Evolutionary conservation across 805 yeast species (phyloP).

Genomic region (Sugiyamaella mastotermitis): DNA sequence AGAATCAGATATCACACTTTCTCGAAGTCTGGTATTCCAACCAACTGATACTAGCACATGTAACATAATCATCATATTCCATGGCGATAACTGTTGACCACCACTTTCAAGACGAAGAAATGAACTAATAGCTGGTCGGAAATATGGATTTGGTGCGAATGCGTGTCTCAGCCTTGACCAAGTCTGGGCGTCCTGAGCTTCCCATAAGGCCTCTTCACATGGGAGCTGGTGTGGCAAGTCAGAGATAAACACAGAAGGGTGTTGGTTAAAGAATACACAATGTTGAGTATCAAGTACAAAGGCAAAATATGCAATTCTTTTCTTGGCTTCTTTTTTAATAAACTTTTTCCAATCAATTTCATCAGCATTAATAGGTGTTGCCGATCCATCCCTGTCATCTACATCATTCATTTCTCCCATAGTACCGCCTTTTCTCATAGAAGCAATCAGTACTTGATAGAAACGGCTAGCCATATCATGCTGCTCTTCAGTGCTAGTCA

Average conservation of each 20-base stretch:
- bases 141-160: conserved; percentile 18
- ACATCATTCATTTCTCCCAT: conserved; percentile 8
- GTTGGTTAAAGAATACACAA: conserved; percentile 73
- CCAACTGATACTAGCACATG: conserved; percentile 23
- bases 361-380: conserved; percentile 2
- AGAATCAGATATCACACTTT: conserved; percentile 9
- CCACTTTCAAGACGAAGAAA: conserved; percentile 16
- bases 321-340: conserved; percentile 50
- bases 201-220: conserved; percentile 60
- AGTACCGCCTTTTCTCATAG: conserved; percentile 19
- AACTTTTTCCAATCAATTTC: conserved; percentile 18
- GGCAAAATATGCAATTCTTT: conserved; percentile 73
- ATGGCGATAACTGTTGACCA: conserved; percentile 18
- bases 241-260: conserved; percentile 49
- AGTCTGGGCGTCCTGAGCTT: conserved; percentile 23
- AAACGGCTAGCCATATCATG: conserved; percentile 23
- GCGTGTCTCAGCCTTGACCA: conserved; percentile 12
- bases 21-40: conserved; percentile 19
- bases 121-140: conserved; percentile 14
- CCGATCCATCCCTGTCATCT: background rate
- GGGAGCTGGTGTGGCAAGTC: conserved; percentile 56
- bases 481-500: conserved; percentile 22
- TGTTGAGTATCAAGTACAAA: conserved; percentile 77
- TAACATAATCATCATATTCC: conserved; percentile 24
- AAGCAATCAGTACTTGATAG: conserved; percentile 21